Evolutionary conservation across 1,139 yeast species (phyloP).

Genomic region (Hanseniaspora uvarum): DNA sequence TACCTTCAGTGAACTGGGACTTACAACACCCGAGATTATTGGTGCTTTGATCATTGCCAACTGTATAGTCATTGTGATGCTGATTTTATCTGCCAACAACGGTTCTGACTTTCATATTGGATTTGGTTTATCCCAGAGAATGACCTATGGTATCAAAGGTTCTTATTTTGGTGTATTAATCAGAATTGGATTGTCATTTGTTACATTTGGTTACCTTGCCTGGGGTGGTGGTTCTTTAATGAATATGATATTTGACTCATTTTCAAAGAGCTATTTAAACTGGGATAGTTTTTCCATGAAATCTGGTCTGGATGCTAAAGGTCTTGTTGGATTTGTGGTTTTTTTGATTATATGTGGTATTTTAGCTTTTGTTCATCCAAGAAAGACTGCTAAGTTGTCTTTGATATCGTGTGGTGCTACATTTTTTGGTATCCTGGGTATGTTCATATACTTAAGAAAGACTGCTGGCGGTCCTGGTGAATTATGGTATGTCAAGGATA

Average conservation of each 20-base stretch:
- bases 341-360: conserved; percentile 27
- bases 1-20: conserved; percentile 26
- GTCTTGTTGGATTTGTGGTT: conserved; percentile 29
- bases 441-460: conserved; percentile 23
- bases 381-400: conserved; percentile 20
- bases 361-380: conserved; percentile 27
- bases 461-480: conserved; percentile 29
- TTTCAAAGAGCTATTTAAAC: conserved; percentile 24
- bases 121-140: conserved; percentile 26
- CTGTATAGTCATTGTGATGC: conserved; percentile 21
- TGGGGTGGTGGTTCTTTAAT: conserved; percentile 28
- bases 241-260: conserved; percentile 25
- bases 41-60: conserved; percentile 30
- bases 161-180: conserved; percentile 26
- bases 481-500: conserved; percentile 21
- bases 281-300: conserved; percentile 26
- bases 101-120: conserved; percentile 28
- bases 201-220: conserved; percentile 28
- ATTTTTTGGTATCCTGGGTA: conserved; percentile 24
- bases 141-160: conserved; percentile 29
- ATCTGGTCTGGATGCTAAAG: conserved; percentile 27
- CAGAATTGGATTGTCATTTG: conserved; percentile 26
- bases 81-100: conserved; percentile 25
- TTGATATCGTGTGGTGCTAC: conserved; percentile 23
- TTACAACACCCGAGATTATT: conserved; percentile 28